phyloP scores from a whole-genome alignment of 768 basidiomycete genomes.

The Gloeophyllum trabeum region DNA sequence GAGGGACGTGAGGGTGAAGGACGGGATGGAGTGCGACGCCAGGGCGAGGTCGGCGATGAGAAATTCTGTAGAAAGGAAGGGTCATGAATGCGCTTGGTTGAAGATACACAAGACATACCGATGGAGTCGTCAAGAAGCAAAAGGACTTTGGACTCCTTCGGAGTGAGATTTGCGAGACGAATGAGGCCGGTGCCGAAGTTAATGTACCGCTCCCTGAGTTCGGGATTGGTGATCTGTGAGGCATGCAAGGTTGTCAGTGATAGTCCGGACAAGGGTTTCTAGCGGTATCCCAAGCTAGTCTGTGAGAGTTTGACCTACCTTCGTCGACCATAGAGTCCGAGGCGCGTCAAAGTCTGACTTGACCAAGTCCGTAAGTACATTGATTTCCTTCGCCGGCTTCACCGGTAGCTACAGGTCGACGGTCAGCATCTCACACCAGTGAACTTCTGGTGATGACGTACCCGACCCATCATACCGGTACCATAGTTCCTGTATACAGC shows the following conservation, averaged over 20 bases:
- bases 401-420: constrained; percentile 52
- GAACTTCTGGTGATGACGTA: constrained; percentile 25
- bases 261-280: no score
- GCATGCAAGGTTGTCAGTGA: no score
- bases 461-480: constrained; percentile 74
- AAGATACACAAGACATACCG: constrained; percentile 29
- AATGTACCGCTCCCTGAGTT: constrained; percentile 58
- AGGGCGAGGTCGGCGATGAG: constrained; percentile 73
- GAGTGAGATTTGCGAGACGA: constrained; percentile 39
- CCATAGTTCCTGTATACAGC: constrained; percentile 88
- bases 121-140: constrained; percentile 70
- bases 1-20: constrained; percentile 51
- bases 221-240: constrained; percentile 59
- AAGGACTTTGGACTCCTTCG: constrained; percentile 56
- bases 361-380: constrained; percentile 55
- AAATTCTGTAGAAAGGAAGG: constrained; percentile 40
- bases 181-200: constrained; percentile 68
- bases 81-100: neutral
- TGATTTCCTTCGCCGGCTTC: constrained; percentile 61
- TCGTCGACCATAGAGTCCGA: constrained; percentile 72
- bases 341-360: constrained; percentile 53
- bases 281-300: no score
- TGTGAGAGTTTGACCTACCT: constrained; percentile 39
- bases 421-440: no score
- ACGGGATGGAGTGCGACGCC: constrained; percentile 54